Evolutionary conservation across 2,329 filamentous ascomycete species (phyloP).

Genomic region (Colletotrichum tropicale): DNA sequence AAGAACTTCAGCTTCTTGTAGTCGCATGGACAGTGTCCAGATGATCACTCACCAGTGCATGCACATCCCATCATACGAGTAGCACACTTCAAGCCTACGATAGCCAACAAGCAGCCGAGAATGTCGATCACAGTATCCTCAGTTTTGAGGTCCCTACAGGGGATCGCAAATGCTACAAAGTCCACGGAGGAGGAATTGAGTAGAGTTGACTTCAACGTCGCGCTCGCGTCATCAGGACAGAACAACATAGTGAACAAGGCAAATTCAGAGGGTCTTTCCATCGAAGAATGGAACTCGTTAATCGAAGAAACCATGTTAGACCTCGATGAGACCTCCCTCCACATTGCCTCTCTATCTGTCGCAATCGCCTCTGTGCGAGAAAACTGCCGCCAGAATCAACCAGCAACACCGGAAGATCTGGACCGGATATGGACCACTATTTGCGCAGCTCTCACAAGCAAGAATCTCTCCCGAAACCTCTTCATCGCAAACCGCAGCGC

Average conservation of each 20-base stretch:
- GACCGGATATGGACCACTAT: not conserved
- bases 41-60: not conserved
- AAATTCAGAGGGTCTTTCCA: not conserved
- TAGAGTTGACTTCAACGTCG: not conserved
- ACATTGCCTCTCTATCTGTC: not conserved
- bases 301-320: not conserved
- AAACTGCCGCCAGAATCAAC: not conserved
- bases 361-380: not conserved
- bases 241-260: not conserved
- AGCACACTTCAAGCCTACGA: not conserved
- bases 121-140: not conserved
- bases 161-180: not conserved
- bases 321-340: not conserved
- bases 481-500: constrained; percentile 28
- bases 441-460: not conserved
- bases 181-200: not conserved
- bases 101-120: not conserved
- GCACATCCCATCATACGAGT: not conserved
- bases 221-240: not conserved
- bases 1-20: not conserved
- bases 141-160: not conserved
- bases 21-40: not conserved
- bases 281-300: not conserved
- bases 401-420: not conserved
- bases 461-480: not conserved